Evolutionary conservation across 352 stramenopile species (phyloP).

Genomic region (Globisporangium mamillatum): DNA sequence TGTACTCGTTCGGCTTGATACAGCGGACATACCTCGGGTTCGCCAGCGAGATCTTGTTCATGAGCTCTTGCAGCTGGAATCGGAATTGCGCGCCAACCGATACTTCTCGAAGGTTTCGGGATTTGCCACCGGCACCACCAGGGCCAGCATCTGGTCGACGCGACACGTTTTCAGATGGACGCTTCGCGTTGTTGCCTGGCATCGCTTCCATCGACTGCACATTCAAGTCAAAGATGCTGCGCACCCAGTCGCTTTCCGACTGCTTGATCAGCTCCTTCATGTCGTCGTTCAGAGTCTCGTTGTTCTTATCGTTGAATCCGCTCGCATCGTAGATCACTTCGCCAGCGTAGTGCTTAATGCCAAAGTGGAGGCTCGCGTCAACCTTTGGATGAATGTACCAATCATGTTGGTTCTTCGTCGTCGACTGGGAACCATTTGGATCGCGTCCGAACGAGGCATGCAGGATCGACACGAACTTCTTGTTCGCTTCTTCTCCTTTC

Average conservation of each 20-base stretch:
- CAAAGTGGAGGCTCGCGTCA: slow-evolving; percentile 85
- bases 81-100: slow-evolving; percentile 88
- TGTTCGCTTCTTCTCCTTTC: slow-evolving; percentile 91
- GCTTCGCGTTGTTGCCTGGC: slow-evolving; percentile 63
- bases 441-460: slow-evolving; percentile 80
- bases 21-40: slow-evolving; percentile 89
- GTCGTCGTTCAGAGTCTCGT: slow-evolving; percentile 95
- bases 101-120: slow-evolving; percentile 81
- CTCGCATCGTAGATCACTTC: slow-evolving; percentile 97
- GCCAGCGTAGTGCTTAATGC: slow-evolving; percentile 90
- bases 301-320: slow-evolving; percentile 99
- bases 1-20: slow-evolving; percentile 88
- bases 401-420: slow-evolving; percentile 78
- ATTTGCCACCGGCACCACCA: slow-evolving; percentile 52
- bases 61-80: slow-evolving; percentile 86
- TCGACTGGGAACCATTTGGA: slow-evolving; percentile 37
- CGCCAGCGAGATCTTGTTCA: slow-evolving; percentile 86
- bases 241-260: slow-evolving; percentile 80
- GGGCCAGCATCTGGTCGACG: slow-evolving; percentile 44
- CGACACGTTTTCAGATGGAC: slow-evolving; percentile 59
- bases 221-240: slow-evolving; percentile 82
- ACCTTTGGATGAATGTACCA: slow-evolving; percentile 91
- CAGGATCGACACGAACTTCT: slow-evolving; percentile 89
- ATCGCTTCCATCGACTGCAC: slow-evolving; percentile 85
- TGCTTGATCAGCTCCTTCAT: slow-evolving; percentile 92